Evolutionary conservation across 1,139 yeast species (phyloP), one percentile per base, ranked within the genome.

Genomic region (Scheffersomyces quercinus): DNA sequence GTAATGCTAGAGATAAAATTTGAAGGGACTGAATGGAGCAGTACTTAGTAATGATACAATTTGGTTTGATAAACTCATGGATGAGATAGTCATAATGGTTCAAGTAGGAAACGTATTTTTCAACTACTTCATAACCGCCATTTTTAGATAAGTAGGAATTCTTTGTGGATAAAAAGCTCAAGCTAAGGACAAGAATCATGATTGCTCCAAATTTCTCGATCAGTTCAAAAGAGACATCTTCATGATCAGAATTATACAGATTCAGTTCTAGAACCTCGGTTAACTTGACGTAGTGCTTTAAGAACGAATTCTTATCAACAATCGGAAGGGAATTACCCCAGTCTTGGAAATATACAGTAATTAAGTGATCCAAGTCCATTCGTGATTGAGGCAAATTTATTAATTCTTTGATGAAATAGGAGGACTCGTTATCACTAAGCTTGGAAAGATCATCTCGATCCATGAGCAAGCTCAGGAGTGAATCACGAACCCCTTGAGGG

Each of bases 251-350:
- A 30, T 40, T n/a, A 31, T 41, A 26, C 30, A 39, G 37, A 3
- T 56, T 53, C 32, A 50, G 49, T 43, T 75, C 80, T 10, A 77
- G 53, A 9, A 77, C 65, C n/a, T 64, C 57, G 12, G 71, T 66
- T 40, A 82, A 76, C 35, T 67, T 68, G 29, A 70, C 60, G 55
- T 86, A 88, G 51, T 80, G 79, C 29, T 71, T 68, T 56, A 85
- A 68, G 55, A 88, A 88, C 4, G 79, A 72, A 39, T 78, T 77
- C 54, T 82, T 81, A 59, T 87, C 88, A 41, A 89, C 59, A 9
- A 88, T 73, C 0, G 96, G 95, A 35, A 85, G 71, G 12, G 81
- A 65, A 36, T 77, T 74, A 30, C 88, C 85, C 96, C 97, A 90
- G 48, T 85, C 86, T 50, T 82, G 84, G 65, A 88, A 89, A 60